phyloP scores from a whole-genome alignment of 2,329 filamentous ascomycete genomes.

The Emmonsiellopsis sp. region DNA sequence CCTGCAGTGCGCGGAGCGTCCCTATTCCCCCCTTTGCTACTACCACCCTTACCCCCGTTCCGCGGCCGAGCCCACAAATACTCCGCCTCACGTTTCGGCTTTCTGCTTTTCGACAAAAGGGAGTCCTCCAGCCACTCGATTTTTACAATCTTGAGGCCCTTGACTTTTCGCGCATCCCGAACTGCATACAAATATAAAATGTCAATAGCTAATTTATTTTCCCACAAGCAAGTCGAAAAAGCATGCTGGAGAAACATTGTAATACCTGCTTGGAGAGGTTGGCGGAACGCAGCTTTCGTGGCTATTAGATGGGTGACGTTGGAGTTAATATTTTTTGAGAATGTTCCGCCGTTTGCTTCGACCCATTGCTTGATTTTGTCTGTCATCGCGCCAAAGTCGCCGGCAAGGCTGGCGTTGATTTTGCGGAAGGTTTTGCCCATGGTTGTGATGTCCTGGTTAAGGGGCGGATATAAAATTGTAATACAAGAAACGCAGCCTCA shows the following conservation, averaged over 20 bases:
- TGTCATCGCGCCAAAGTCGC: conserved; percentile 46
- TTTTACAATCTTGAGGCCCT: conserved; percentile 35
- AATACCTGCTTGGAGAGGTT: conserved; percentile 34
- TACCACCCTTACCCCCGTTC: conserved; percentile 20
- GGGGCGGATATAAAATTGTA: background rate
- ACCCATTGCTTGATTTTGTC: conserved; percentile 60
- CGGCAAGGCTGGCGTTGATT: conserved; percentile 49
- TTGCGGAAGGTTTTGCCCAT: conserved; percentile 43
- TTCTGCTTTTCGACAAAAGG: conserved; percentile 22
- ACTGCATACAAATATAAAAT: conserved; percentile 23
- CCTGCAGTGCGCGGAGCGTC: background rate
- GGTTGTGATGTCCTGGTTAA: background rate
- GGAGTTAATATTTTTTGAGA: conserved; percentile 42
- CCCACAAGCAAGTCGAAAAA: background rate
- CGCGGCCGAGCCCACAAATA: conserved; percentile 30
- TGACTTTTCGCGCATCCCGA: conserved; percentile 27
- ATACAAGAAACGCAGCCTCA: too few relatives aligned
- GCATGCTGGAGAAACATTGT: background rate
- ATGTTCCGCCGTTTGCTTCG: conserved; percentile 51
- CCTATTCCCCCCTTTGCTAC: background rate
- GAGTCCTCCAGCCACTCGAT: conserved; percentile 42
- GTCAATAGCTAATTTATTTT: background rate
- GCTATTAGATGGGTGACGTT: conserved; percentile 62
- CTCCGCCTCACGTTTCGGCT: conserved; percentile 24
- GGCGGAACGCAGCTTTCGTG: conserved; percentile 52